Percentiles rank a stretch among this genome's conserved stretches.
phyloP scores from a whole-genome alignment of 225 moss, liverwort and hornwort species.

The Neckera pumila region DNA sequence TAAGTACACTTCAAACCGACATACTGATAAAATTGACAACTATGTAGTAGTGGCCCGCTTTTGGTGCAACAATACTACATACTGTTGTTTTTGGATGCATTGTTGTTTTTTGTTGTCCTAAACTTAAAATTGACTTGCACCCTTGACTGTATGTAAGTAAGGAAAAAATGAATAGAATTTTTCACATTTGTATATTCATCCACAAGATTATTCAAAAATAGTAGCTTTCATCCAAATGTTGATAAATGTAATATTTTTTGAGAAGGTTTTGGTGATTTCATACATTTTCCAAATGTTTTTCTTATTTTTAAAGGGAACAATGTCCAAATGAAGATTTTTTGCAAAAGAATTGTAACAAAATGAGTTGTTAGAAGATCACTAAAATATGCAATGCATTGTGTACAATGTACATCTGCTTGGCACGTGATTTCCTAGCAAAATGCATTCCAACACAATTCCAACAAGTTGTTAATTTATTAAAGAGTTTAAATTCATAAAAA shows the following conservation, averaged over 20 bases:
- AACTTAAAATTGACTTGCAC: not conserved
- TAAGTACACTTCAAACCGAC: not conserved
- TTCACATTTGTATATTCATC: not conserved
- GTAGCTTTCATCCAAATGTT: not conserved
- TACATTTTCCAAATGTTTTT: not conserved
- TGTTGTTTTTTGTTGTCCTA: accelerated
- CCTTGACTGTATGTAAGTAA: not conserved
- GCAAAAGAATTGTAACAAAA: too few relatives aligned
- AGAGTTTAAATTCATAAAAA: too few relatives aligned
- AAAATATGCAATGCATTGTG: too few relatives aligned
- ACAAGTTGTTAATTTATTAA: too few relatives aligned
- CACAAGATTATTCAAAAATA: too few relatives aligned
- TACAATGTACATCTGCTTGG: too few relatives aligned
- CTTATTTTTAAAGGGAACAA: accelerated
- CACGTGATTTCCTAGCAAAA: too few relatives aligned
- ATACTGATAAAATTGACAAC: not conserved
- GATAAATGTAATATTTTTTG: too few relatives aligned
- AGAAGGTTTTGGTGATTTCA: not conserved
- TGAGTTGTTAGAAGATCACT: too few relatives aligned
- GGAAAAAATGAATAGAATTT: not conserved
- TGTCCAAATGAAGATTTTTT: not conserved
- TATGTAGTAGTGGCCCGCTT: not conserved
- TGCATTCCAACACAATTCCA: too few relatives aligned
- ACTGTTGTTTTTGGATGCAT: not conserved
- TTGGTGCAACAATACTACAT: too few relatives aligned